A percentile compares a stretch with the other conserved stretches of the same genome.
These are phyloP conservation scores for Mycena haematopus DNA, from an alignment of 768 basidiomycete species.

Conservation along the genomic window DNA sequence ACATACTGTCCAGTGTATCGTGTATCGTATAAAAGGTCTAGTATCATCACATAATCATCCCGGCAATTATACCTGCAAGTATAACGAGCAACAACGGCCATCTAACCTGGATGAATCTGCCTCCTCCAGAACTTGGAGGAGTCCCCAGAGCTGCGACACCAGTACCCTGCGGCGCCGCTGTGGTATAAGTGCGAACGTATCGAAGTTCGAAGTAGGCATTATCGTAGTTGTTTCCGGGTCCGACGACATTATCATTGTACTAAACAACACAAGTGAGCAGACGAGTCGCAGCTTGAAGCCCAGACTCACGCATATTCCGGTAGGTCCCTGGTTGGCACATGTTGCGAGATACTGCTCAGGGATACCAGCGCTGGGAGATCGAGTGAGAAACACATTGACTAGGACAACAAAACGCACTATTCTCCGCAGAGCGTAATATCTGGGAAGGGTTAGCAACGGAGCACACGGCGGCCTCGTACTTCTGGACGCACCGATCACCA, in stretches of 20 bases:
- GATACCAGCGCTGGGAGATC: slow-evolving; percentile 52
- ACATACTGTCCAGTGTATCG: slow-evolving; percentile 10
- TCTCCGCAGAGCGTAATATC: slow-evolving; percentile 62
- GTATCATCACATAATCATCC: slow-evolving; percentile 1
- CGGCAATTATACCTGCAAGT: slow-evolving; percentile 6
- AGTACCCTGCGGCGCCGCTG: slow-evolving; percentile 15
- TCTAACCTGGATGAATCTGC: background rate
- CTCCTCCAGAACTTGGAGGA: slow-evolving; percentile 30
- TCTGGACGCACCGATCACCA: slow-evolving; percentile 33
- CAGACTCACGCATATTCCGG: slow-evolving; percentile 46
- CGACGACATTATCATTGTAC: slow-evolving; percentile 66
- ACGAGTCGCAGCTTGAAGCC: slow-evolving; percentile 12
- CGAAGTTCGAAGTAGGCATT: slow-evolving; percentile 67
- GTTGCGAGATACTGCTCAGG: slow-evolving; percentile 36
- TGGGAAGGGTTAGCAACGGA: background rate
- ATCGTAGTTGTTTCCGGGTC: slow-evolving; percentile 58
- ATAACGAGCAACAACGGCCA: background rate
- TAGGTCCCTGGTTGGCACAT: slow-evolving; percentile 39
- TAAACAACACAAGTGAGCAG: slow-evolving; percentile 29
- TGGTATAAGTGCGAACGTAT: slow-evolving; percentile 43
- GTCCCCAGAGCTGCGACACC: slow-evolving; percentile 42
- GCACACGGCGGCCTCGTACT: too few relatives aligned
- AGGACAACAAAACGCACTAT: slow-evolving; percentile 40
- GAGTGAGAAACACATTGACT: background rate
- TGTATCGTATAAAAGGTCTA: slow-evolving; percentile 15